phyloP scores from a whole-genome alignment of 2,329 filamentous ascomycete genomes.

The Alternaria viburni region DNA sequence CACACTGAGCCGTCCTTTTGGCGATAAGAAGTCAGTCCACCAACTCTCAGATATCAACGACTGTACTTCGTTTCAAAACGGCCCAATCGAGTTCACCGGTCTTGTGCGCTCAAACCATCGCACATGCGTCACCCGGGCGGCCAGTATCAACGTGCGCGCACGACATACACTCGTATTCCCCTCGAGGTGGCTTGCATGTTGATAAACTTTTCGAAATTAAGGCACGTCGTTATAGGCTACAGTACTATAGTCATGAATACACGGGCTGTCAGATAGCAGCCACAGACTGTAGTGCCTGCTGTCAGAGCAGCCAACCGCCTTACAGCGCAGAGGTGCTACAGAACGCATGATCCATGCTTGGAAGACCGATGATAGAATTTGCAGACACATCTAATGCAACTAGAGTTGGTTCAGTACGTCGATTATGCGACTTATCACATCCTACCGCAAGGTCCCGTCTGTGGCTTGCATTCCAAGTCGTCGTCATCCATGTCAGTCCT shows the following conservation, averaged over 20 bases:
- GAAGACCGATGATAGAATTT: not conserved
- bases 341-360: not conserved
- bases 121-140: slow-evolving; percentile 16
- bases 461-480: not conserved
- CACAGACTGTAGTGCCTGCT: slow-evolving; percentile 6
- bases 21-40: not conserved
- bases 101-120: not conserved
- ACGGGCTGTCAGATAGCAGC: slow-evolving; percentile 9
- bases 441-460: not conserved
- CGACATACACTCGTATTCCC: slow-evolving; percentile 1
- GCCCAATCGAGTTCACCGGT: not conserved
- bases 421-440: slow-evolving; percentile 6
- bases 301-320: slow-evolving; percentile 6
- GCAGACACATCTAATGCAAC: not conserved
- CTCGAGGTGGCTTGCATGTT: slow-evolving; percentile 2
- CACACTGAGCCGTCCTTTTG: not conserved
- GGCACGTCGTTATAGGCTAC: slow-evolving; percentile 3
- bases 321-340: too few species aligned
- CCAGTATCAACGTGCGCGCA: slow-evolving; percentile 24
- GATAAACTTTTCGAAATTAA: not conserved
- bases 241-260: not conserved
- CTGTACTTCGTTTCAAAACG: not conserved
- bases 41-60: not conserved
- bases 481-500: not conserved
- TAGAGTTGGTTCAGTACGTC: not conserved